Base-by-base conservation (phyloP, 1,139 yeast species). In the Blastobotrys buckinghamii region DNA sequence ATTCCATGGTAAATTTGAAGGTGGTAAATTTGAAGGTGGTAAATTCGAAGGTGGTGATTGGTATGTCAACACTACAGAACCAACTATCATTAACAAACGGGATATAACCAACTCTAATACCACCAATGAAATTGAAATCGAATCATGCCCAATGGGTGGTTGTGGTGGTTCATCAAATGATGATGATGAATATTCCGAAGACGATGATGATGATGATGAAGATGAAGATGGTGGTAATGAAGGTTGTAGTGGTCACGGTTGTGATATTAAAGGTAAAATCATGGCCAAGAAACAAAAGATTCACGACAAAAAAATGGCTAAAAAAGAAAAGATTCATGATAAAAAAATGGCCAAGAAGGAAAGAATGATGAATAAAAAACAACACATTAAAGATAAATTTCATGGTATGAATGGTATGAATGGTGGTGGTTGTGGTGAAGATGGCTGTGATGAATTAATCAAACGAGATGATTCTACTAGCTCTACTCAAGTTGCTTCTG, bases 351-450 rank as follows among this genome's bases (percentile, higher is more conserved):
- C 44, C 36, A 30, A 40, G 20, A 33, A 42, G 30, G 22, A 42
- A 10, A 22, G 32, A 24, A 27, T 40, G 22, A 20, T 26, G 40
- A n/a, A 4, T 9, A 39, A 39, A 32, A 39, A 24, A 19, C 32
- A 39, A 17, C 22, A 6, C 13, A n/a, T 40, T n/a, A 40, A 40
- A 27, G 42, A 26, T 32, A 40, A 40, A 27, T 30, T 40, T 36
- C 43, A 27, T 27, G 43, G 43, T 16, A 13, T n/a, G 16, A 22
- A 5, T 4, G 7, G 24, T 22, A 22, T 22, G 24, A 22, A 22
- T 4, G 15, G 17, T 7, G 42, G 24, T 39, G n/a, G n/a, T 20
- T 15, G 39, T 7, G 20, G 39, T 19, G n/a, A 17, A 8, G 39
- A 22, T 36, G n/a, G 24, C 39, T 5, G n/a, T n/a, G n/a, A n/a